These are phyloP conservation scores for Citrullus mucosospermus DNA, from an alignment of 306 rosid species.

Conservation along the genomic window DNA sequence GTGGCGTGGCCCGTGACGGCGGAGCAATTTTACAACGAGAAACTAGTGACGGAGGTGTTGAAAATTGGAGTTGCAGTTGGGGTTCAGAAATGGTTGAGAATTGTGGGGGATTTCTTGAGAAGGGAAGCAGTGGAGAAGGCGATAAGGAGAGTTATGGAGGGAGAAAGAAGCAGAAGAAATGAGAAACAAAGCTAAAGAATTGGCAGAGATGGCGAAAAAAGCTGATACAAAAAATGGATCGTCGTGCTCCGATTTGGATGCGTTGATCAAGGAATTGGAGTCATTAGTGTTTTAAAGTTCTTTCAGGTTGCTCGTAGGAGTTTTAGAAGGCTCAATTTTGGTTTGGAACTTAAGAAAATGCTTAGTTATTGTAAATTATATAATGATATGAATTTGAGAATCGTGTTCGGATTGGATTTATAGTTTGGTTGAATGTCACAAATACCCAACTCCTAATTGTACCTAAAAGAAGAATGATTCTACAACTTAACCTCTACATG, in stretches of 20 bases:
- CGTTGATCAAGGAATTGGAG: neutral
- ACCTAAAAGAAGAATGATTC: too few relatives aligned
- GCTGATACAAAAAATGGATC: neutral
- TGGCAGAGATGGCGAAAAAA: neutral
- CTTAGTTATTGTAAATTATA: too few relatives aligned
- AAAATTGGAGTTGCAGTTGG: neutral
- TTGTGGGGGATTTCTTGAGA: neutral
- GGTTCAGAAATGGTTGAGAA: neutral
- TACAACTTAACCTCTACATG: too few relatives aligned
- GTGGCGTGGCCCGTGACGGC: conserved; percentile 9
- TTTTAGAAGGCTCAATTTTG: too few relatives aligned
- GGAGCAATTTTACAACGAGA: neutral
- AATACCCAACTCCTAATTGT: too few relatives aligned
- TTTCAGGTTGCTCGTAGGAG: too few relatives aligned
- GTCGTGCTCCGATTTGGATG: neutral
- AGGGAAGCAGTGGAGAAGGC: neutral
- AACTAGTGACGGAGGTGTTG: neutral
- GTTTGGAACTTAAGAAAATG: too few relatives aligned
- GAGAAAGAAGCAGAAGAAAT: neutral
- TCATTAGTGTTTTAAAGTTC: neutral
- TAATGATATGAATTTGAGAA: too few relatives aligned
- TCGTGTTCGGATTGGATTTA: too few relatives aligned
- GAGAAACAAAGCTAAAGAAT: neutral
- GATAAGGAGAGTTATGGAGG: neutral
- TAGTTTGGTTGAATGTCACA: too few relatives aligned